A percentile compares a stretch with the other conserved stretches of the same genome.
Conservation (phyloP, 768 basidiomycete genomes). For the Lepiota venenata region DNA sequence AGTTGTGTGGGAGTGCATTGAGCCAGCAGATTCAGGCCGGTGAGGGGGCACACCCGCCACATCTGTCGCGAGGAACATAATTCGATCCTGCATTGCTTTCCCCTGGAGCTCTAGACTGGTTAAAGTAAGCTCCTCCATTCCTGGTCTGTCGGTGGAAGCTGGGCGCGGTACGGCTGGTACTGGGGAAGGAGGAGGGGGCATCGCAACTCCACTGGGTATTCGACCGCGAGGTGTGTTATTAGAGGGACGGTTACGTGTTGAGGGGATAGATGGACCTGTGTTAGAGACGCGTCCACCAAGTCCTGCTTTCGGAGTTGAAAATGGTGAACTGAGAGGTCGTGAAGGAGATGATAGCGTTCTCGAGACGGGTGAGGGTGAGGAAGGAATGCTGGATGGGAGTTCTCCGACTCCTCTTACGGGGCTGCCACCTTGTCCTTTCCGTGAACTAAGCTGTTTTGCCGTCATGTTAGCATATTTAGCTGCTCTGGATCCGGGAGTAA, state of each 20-base stretch:
- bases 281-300: constrained; percentile 29
- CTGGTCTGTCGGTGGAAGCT: constrained; percentile 30
- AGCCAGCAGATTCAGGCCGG: constrained; percentile 39
- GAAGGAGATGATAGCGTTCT: constrained; percentile 37
- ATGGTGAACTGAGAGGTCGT: constrained; percentile 57
- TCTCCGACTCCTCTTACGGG: constrained; percentile 13
- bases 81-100: constrained; percentile 46
- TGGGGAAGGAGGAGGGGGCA: constrained; percentile 80
- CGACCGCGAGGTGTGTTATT: constrained; percentile 61
- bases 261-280: constrained; percentile 28
- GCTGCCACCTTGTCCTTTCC: constrained; percentile 19
- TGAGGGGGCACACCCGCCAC: constrained; percentile 18
- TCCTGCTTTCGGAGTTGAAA: constrained; percentile 63
- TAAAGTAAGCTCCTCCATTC: constrained; percentile 2
- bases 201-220: constrained; percentile 69
- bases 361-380: constrained; percentile 30
- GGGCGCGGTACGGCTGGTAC: constrained; percentile 11
- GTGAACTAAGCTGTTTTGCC: constrained; percentile 70
- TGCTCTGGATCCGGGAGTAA: constrained; percentile 83
- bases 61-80: constrained; percentile 36
- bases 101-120: constrained; percentile 36
- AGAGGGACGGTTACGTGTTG: constrained; percentile 34
- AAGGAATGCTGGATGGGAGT: constrained; percentile 24
- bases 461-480: constrained; percentile 84
- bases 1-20: constrained; percentile 24